Base-by-base conservation (phyloP, 768 basidiomycete species). In the Hygrophoropsis aurantiaca region DNA sequence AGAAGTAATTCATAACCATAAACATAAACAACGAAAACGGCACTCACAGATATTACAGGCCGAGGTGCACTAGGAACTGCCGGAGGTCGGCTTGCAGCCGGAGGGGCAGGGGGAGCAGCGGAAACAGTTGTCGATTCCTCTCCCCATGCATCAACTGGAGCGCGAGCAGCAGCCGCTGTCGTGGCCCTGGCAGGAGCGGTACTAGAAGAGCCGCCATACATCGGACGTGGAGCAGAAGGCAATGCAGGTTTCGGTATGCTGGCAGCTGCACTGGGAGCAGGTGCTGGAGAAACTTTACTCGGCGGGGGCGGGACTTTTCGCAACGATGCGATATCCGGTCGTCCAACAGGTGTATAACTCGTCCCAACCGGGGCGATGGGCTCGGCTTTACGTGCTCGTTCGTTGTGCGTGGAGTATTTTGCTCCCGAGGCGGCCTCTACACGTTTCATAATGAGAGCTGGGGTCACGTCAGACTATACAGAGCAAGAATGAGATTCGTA, bases 401-500 rank as follows among this genome's bases (percentile, higher is more conserved):
- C 90, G 40, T 85, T 84, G 58, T 94, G 92, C 1, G 81, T 74
- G 3, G 89, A 87, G 66, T 98, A 98, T 57, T 82, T 90, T 0
- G 91, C 82, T n/a, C 93, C 93, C 11, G 90, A 93, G 9, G 91
- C 86, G 15, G 86, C 84, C 71, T 86, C 85, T n/a, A 95, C 82
- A 36, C 88, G 82, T 48, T 82, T 81, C 82, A 90, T 90, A 67
- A 97, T 90, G 42, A 87, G 63, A 0, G 74, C 71, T 0, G 94
- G 87, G 0, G 81, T 67, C 18, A 97, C 89, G 68, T 97, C 95
- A 41, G 76, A 77, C 88, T 92, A 54, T 24, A 21, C 8, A 40
- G 27, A 18, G n/a, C 11, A 41, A 30, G 47, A 46, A 42, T 23
- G 38, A 36, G 10, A 13, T n/a, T 18, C 13, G 13, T 30, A 7